Conservation (phyloP, 2,329 filamentous ascomycete species). For the Xylariaceae sp. region DNA sequence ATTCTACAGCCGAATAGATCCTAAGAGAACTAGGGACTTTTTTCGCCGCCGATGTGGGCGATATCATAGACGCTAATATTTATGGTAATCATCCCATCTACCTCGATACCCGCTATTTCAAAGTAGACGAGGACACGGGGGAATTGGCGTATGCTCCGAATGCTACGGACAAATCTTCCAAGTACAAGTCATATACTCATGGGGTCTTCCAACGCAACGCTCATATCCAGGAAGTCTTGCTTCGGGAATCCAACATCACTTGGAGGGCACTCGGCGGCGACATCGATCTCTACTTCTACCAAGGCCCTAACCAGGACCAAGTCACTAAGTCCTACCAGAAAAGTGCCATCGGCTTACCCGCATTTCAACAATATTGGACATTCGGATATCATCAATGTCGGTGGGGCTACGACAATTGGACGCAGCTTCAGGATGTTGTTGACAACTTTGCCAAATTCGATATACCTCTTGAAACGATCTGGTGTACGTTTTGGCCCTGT, state of each 20-base stretch:
- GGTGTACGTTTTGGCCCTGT: slow-evolving; percentile 47
- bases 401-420: slow-evolving; percentile 80
- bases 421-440: slow-evolving; percentile 66
- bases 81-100: slow-evolving; percentile 82
- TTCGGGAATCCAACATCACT: slow-evolving; percentile 66
- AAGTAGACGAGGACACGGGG: slow-evolving; percentile 51
- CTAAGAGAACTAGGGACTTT: slow-evolving; percentile 41
- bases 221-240: slow-evolving; percentile 73
- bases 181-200: slow-evolving; percentile 71
- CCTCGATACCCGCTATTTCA: slow-evolving; percentile 76
- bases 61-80: slow-evolving; percentile 67
- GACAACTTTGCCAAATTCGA: slow-evolving; percentile 64
- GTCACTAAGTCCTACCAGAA: slow-evolving; percentile 72
- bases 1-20: slow-evolving; percentile 1
- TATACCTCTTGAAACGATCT: slow-evolving; percentile 75
- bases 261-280: slow-evolving; percentile 76
- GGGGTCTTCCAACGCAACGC: slow-evolving; percentile 78
- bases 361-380: slow-evolving; percentile 80
- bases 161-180: slow-evolving; percentile 52
- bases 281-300: slow-evolving; percentile 79
- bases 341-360: slow-evolving; percentile 69
- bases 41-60: slow-evolving; percentile 69
- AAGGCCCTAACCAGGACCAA: slow-evolving; percentile 68
- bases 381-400: slow-evolving; percentile 84
- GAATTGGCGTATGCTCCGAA: slow-evolving; percentile 57